These are phyloP conservation scores for Neurospora sp. DNA, from an alignment of 495 filamentous ascomycete genomes.

Conservation along the genomic window DNA sequence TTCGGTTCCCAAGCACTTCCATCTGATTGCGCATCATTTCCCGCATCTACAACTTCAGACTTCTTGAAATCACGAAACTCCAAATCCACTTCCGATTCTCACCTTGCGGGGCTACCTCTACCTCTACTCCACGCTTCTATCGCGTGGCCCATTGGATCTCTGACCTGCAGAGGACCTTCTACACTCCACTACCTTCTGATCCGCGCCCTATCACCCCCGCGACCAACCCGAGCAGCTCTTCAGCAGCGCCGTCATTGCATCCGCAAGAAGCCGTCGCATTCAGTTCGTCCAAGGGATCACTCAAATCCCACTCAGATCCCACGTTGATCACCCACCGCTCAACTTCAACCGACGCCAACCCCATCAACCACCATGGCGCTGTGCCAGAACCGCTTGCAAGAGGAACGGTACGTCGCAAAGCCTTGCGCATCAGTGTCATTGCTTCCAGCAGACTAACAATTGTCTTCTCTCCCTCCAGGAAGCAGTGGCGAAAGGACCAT, in stretches of 20 bases:
- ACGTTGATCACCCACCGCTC: slow-evolving; percentile 8
- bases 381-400: slow-evolving; percentile 77
- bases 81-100: neutral
- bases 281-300: neutral
- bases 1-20: neutral
- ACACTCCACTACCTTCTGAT: slow-evolving; percentile 4
- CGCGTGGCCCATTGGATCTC: slow-evolving; percentile 4
- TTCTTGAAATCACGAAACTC: slow-evolving; percentile 1
- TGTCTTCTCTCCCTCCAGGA: slow-evolving; percentile 40
- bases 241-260: slow-evolving; percentile 10
- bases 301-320: neutral
- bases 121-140: neutral
- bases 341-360: slow-evolving; percentile 2
- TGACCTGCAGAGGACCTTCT: slow-evolving; percentile 13
- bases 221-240: slow-evolving; percentile 6
- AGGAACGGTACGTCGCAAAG: slow-evolving; percentile 61
- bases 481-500: slow-evolving; percentile 94
- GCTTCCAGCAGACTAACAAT: neutral
- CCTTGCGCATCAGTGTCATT: neutral
- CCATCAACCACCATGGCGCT: slow-evolving; percentile 57
- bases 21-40: neutral
- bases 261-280: neutral
- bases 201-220: slow-evolving; percentile 5
- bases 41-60: neutral
- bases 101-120: neutral